Evolutionary conservation across 148 eudicot species (phyloP).

Genomic region (Chenopodium album): DNA sequence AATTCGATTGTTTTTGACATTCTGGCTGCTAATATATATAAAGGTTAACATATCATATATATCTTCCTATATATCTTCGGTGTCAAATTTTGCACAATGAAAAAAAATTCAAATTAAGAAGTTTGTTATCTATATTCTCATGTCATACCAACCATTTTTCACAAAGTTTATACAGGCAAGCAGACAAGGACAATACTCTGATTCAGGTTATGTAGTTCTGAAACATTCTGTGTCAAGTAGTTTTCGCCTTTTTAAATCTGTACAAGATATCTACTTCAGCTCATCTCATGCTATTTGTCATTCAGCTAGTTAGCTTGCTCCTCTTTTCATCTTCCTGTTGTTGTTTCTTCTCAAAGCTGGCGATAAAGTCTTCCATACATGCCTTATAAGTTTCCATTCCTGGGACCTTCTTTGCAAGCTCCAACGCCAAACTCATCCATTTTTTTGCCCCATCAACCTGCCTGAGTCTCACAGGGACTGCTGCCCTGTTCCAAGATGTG

Average conservation of each 20-base stretch:
- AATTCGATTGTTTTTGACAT: not conserved
- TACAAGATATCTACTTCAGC: slow-evolving; percentile 13
- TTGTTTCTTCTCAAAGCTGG: slow-evolving; percentile 53
- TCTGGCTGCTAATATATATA: not conserved
- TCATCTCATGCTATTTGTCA: not conserved
- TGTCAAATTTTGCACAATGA: not conserved
- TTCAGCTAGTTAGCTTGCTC: slow-evolving; percentile 8
- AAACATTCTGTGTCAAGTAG: not conserved
- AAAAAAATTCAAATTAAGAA: not conserved
- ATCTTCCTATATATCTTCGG: too few species aligned
- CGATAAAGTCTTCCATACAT: slow-evolving; percentile 81
- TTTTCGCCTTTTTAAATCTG: slow-evolving; percentile 1
- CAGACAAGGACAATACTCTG: not conserved
- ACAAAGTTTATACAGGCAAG: not conserved
- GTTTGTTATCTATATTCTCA: not conserved
- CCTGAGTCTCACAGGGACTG: slow-evolving; percentile 68
- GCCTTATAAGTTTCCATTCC: slow-evolving; percentile 70
- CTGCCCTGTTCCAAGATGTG: slow-evolving; percentile 97
- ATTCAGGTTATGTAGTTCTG: not conserved
- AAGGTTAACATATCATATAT: not conserved
- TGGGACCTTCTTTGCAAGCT: slow-evolving; percentile 72
- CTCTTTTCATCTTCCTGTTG: slow-evolving; percentile 28
- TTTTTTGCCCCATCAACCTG: slow-evolving; percentile 61
- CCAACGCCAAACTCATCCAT: slow-evolving; percentile 87
- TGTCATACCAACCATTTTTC: slow-evolving; percentile 4